Evolutionary conservation across 805 yeast species (phyloP), one percentile per base, ranked within the genome.

Genomic region (Zygoascus flipseniorum): DNA sequence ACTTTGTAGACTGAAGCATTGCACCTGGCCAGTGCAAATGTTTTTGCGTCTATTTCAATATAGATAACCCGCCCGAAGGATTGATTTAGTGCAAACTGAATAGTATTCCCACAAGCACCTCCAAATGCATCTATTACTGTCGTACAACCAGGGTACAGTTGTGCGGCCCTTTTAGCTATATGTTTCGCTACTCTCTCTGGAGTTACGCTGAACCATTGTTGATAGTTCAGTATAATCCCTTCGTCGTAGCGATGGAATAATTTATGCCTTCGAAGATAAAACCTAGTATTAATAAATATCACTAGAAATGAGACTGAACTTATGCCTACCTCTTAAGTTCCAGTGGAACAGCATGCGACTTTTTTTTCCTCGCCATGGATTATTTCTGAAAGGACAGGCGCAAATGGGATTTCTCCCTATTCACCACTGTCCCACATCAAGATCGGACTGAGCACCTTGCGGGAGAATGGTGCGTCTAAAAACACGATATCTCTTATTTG

Each of bases 21-120:
- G 60, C 81, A 79, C 31, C 39, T 42, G 1, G 72, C 70, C 28
- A 65, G 62, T 32, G 44, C 53, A 18, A 51, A 19, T 4, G 59
- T 62, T 5, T 52, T 53, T 6, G 46, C 48, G 20, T 65, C 59
- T 16, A 57, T 48, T 8, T 69, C 73, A 16, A 66, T 59, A 47
- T 54, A 59, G 2, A 57, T 53, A 2, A 62, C 66, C 6, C 50
- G 48, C 39, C 58, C 39, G n/a, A 41, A 49, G 23, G 43, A 14
- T 19, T 66, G 86, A 16, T 31, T 14, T 57, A 52, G 72, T 62
- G 48, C 90, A 65, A 89, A 79, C 60, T 87, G 95, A 20, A 87
- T 84, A 1, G 86, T 71, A 62, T 88, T 88, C 0, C 96, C 96
- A 1, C 95, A 96, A 1, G 89, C 96, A 0, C 96, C 96, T 58